These are phyloP conservation scores for Metschnikowia kunwiensis DNA, from an alignment of 805 yeast genomes.

Conservation along the genomic window DNA sequence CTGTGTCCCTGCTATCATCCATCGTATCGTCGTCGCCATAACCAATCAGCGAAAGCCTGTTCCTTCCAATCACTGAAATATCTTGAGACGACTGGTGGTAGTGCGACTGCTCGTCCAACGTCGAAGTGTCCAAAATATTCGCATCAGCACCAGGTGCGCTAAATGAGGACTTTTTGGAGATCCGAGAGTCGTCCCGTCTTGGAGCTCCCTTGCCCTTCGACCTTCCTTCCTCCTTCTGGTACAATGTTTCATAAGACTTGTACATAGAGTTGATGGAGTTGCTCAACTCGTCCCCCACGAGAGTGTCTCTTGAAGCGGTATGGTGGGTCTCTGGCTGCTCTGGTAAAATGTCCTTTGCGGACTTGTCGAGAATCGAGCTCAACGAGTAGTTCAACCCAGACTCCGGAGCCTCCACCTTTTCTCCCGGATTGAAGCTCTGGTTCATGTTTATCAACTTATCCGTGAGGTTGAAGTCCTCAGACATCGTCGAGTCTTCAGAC, in stretches of 20 bases:
- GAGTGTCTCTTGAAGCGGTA: constrained; percentile 27
- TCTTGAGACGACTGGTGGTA: constrained; percentile 8
- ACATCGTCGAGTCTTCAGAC: constrained; percentile 22
- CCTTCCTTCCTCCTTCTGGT: constrained; percentile 5
- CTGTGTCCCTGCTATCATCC: constrained; percentile 8
- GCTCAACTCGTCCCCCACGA: constrained; percentile 16
- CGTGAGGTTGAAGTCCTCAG: constrained; percentile 18
- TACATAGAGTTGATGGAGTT: constrained; percentile 26
- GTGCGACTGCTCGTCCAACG: constrained; percentile 19
- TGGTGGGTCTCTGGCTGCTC: not conserved
- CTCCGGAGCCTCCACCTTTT: not conserved
- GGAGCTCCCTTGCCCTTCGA: no score
- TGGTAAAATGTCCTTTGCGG: not conserved
- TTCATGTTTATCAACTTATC: constrained; percentile 10
- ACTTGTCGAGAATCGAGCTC: not conserved
- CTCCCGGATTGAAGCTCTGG: constrained; percentile 4
- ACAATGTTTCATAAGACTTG: constrained; percentile 24
- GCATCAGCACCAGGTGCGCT: constrained; percentile 13
- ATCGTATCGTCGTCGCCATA: constrained; percentile 6
- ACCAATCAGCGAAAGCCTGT: constrained; percentile 2
- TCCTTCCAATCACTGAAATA: not conserved
- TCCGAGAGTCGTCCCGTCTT: no score
- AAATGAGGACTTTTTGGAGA: constrained; percentile 12
- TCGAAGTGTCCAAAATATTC: constrained; percentile 24
- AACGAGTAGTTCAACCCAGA: constrained; percentile 1